Percentiles rank a stretch among this genome's conserved stretches.
Conservation (phyloP, 306 rosid genomes). For the Begonia fuchsioides region DNA sequence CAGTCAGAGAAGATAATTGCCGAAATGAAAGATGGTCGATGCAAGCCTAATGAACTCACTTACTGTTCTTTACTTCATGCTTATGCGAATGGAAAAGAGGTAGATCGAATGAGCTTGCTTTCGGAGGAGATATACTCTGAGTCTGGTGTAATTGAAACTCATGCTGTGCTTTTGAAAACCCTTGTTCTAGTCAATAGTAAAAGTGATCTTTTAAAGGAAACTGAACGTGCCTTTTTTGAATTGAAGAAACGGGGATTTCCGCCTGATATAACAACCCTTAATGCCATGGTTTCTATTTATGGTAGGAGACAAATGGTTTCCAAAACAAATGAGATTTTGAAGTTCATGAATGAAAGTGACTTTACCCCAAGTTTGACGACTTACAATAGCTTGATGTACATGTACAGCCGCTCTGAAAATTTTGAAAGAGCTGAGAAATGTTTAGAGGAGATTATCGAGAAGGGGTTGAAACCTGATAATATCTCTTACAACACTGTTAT, state of each 20-base stretch:
- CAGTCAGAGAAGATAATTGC: constrained; percentile 72
- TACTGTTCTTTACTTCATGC: constrained; percentile 84
- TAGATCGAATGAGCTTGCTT: constrained; percentile 43
- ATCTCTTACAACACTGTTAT: constrained; percentile 75
- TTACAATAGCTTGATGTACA: constrained; percentile 80
- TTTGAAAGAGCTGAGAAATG: constrained; percentile 60
- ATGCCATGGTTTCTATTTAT: constrained; percentile 82
- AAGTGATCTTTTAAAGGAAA: constrained; percentile 58
- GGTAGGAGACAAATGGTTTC: constrained; percentile 72
- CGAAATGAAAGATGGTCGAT: constrained; percentile 61
- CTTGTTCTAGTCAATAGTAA: constrained; percentile 79
- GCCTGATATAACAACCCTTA: constrained; percentile 62
- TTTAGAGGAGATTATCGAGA: constrained; percentile 43
- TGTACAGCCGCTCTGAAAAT: constrained; percentile 64
- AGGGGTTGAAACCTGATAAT: constrained; percentile 71
- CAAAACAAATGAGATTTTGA: constrained; percentile 60
- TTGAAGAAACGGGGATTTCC: constrained; percentile 43
- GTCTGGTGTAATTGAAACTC: constrained; percentile 42
- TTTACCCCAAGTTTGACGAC: constrained; percentile 85
- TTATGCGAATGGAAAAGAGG: constrained; percentile 78
- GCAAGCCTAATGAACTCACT: constrained; percentile 74
- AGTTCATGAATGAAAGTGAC: constrained; percentile 53
- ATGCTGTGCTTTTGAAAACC: constrained; percentile 67
- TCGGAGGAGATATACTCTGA: constrained; percentile 54
- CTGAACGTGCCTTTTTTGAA: constrained; percentile 68